Evolutionary conservation across 2,329 filamentous ascomycete species (phyloP), one percentile per base, ranked within the genome.

Genomic region (Podosphaera xanthii): DNA sequence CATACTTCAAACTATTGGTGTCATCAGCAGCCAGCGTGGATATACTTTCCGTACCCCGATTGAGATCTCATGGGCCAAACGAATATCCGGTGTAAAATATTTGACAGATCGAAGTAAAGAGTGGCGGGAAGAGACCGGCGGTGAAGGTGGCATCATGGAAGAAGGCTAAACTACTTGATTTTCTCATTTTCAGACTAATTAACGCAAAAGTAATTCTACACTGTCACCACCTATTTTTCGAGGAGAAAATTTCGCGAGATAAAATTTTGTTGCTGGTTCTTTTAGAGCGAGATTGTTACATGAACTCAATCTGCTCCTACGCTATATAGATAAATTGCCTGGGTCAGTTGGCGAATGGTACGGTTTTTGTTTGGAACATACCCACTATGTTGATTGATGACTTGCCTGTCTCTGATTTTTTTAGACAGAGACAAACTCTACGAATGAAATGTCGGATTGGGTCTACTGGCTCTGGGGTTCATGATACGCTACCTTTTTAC

Each of bases 1-100:
- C 3, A 90, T 98, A 1, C 76, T 98, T 33, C 92, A 98, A 71
- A 88, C 90, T 14, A 97, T 98, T 64, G 91, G 92, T 5, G 90
- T 97, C 62, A 96, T 98, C 65, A 92, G 87, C 67, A 94, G 87
- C 5, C 92, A 98, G 72, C 80, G 92, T 54, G 90, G 86, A 9
- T 95, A 91, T 69, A 97, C 92, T 0, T 96, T 91, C 77, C 82
- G 91, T 58, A 92, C 90, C 1, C 82, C 88, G 0, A 85, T 91
- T 4, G 92, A 98, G 74, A 81, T 82, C 38, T 77, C 97, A 36
- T 97, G 91, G 89, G 89, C 92, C 1, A 79, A 79, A 48, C 81
- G 92, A 44, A 84, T 97, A 30, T 72, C 77, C 12, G 92, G 92
- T 33, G 81, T 97, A 63, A 89, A 85, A 71, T 78, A 80, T 61